Evolutionary conservation across 169 alveolate genomes (phyloP).

Genomic region (Condylostoma magnum): DNA sequence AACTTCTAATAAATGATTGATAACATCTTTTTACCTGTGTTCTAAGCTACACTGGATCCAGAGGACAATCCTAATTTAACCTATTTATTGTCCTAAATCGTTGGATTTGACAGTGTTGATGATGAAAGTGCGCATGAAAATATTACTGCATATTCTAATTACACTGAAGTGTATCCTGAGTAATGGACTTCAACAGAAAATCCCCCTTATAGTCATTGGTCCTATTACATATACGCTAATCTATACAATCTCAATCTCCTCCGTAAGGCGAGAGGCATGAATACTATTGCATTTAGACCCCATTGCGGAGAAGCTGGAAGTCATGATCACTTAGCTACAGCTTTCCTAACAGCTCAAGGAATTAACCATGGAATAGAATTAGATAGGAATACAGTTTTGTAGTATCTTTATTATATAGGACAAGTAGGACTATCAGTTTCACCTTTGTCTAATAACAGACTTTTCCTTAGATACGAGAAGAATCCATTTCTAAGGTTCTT

Average conservation of each 20-base stretch:
- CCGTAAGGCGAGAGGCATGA: constrained; percentile 73
- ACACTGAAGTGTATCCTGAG: constrained; percentile 52
- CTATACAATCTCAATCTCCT: constrained; percentile 81
- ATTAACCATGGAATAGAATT: constrained; percentile 88
- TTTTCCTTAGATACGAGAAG: constrained; percentile 64
- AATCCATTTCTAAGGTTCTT: constrained; percentile 88
- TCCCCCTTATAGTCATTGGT: constrained; percentile 91
- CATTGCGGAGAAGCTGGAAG: constrained; percentile 94
- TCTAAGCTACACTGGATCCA: constrained; percentile 83
- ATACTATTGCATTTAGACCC: constrained; percentile 81
- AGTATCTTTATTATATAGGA: constrained; percentile 85
- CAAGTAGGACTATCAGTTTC: constrained; percentile 92
- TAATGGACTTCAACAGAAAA: constrained; percentile 71
- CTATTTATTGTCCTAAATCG: constrained; percentile 40
- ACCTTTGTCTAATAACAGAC: constrained; percentile 92
- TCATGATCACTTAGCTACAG: constrained; percentile 84
- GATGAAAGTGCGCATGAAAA: constrained; percentile 69
- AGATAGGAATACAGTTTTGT: constrained; percentile 77
- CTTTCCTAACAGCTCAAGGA: constrained; percentile 83
- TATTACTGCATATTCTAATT: neutral
- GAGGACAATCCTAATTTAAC: constrained; percentile 59
- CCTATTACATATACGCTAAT: constrained; percentile 89
- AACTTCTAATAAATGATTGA: constrained; percentile 72
- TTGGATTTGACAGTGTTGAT: constrained; percentile 87
- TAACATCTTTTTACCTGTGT: constrained; percentile 73